Evolutionary conservation across 2,329 filamentous ascomycete species (phyloP), one percentile per base, ranked within the genome.

Genomic region (Rhynchosporium graminicola): DNA sequence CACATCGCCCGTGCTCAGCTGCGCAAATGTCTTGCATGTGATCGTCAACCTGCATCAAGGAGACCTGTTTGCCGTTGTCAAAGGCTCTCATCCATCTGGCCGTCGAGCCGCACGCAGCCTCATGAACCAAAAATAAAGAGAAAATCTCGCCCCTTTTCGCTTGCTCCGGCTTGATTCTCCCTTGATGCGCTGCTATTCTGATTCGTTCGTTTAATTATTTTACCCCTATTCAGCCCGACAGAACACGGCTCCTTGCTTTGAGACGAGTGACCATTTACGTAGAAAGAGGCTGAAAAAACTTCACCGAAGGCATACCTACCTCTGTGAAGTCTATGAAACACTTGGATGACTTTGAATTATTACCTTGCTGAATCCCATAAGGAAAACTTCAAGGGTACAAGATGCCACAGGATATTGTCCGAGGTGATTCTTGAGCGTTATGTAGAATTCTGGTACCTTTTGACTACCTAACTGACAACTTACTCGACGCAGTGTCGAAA

Each of bases 11-110:
- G n/a, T 48, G 31, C 26, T 15, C 28, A 43, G 20, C 54, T 26
- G 29, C 28, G 43, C 15, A 57, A 48, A 64, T 65, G 63, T 61
- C 65, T 64, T 64, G 65, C 65, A 67, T 67, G 63, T 67, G 65
- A 67, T 67, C 63, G 59, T 48, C 65, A 62, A 46, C 40, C 55
- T 57, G 55, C 55, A 57, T 42, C 51, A 28, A 8, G 36, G 26
- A 26, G 51, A 42, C 51, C 51, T 33, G 26, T 54, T 33, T 42
- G 20, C 20, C 20, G 20, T 20, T 20, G 1, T 20, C 20, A 20
- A 20, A 20, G 1, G 20, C 51, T 15, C 28, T 47, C 43, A 4
- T 15, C 43, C 43, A 20, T 47, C n/a, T 36, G 33, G 33, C 51
- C 51, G 51, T 54, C 10, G 51, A 42, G 51, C 36, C 51, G 36